Conservation (phyloP, 2,329 filamentous ascomycete species). For the Phialemoniopsis sp. region DNA sequence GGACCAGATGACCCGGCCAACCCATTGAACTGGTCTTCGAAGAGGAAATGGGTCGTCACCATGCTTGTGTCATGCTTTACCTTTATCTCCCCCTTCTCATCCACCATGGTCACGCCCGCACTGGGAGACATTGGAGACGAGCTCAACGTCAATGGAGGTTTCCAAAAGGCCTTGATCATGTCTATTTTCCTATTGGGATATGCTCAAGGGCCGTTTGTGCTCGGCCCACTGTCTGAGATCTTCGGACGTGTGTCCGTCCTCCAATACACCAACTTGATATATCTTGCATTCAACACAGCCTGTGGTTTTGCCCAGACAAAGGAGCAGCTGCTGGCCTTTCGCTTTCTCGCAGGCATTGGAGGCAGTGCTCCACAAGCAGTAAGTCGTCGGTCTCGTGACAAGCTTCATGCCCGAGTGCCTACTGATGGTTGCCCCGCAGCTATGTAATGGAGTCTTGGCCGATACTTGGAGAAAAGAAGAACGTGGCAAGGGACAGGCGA, state of each 20-base stretch:
- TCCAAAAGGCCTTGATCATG: slow-evolving; percentile 41
- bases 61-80: slow-evolving; percentile 42
- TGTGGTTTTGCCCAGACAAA: slow-evolving; percentile 36
- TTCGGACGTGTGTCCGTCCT: slow-evolving; percentile 38
- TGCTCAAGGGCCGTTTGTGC: slow-evolving; percentile 33
- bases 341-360: slow-evolving; percentile 44
- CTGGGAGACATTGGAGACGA: slow-evolving; percentile 44
- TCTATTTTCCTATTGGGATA: slow-evolving; percentile 33
- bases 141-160: slow-evolving; percentile 42
- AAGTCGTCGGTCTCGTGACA: slow-evolving; percentile 42
- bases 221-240: slow-evolving; percentile 41
- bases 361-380: slow-evolving; percentile 40
- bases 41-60: slow-evolving; percentile 48
- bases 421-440: slow-evolving; percentile 40
- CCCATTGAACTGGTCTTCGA: slow-evolving; percentile 46
- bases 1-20: slow-evolving; percentile 45
- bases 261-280: slow-evolving; percentile 40
- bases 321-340: slow-evolving; percentile 33
- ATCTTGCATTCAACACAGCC: slow-evolving; percentile 42
- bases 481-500: too few species aligned
- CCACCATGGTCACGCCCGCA: slow-evolving; percentile 47
- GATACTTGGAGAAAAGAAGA: too few species aligned
- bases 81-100: slow-evolving; percentile 46
- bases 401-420: too few species aligned
- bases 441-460: slow-evolving; percentile 27